phyloP scores from a whole-genome alignment of 805 yeast genomes.

The Wickerhamomyces rabaulensis region DNA sequence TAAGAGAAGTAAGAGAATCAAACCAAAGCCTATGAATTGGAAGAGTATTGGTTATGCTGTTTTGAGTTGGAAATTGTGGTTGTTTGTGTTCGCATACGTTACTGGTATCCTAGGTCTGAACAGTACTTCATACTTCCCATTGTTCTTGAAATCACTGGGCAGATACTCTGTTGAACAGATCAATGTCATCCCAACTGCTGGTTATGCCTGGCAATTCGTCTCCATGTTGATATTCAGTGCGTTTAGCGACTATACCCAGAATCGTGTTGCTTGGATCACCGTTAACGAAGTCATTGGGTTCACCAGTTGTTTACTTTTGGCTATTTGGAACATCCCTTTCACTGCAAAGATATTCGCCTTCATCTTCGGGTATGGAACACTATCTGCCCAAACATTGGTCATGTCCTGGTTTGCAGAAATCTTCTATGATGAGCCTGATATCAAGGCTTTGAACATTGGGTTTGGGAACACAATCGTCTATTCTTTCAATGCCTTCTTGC shows the following conservation, averaged over 20 bases:
- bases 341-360: constrained; percentile 1
- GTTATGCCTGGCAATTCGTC: constrained; percentile 1
- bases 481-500: constrained; percentile 2
- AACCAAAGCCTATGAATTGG: background rate
- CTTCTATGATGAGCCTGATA: constrained; percentile 1
- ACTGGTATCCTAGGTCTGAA: background rate
- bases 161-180: constrained; percentile 1
- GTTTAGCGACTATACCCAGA: background rate
- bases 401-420: constrained; percentile 4
- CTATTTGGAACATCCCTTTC: background rate
- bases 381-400: background rate
- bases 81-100: background rate
- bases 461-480: constrained; percentile 1
- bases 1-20: background rate
- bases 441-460: constrained; percentile 1
- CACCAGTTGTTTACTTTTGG: background rate
- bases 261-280: background rate
- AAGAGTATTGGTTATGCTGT: background rate
- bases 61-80: constrained; percentile 1
- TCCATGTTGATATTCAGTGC: background rate
- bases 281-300: background rate
- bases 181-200: constrained; percentile 2
- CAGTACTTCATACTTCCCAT: background rate
- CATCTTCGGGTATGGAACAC: constrained; percentile 1
- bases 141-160: background rate